Percentiles rank a stretch among this genome's conserved stretches.
Evolutionary conservation across 2,329 filamentous ascomycete species (phyloP).

Genomic region (Colletotrichum sansevieriae): DNA sequence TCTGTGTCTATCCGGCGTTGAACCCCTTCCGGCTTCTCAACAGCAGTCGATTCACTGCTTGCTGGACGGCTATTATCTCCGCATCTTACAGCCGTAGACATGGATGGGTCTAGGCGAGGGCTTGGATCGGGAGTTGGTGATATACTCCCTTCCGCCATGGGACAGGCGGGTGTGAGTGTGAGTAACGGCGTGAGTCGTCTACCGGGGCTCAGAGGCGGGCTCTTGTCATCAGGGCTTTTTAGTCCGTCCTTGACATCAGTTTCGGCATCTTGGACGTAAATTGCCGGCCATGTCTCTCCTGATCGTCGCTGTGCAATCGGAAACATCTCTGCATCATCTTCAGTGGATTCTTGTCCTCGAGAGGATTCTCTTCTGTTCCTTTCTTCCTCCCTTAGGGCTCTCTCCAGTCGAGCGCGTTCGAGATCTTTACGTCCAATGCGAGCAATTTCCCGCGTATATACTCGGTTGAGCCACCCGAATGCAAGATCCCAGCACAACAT

Average conservation of each 20-base stretch:
- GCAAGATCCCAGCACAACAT: conserved; percentile 77
- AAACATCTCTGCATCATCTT: conserved; percentile 4
- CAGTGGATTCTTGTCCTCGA: not conserved
- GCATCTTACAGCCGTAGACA: conserved; percentile 7
- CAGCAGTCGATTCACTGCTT: not conserved
- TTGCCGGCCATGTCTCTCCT: conserved; percentile 7
- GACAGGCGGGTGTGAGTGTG: conserved; percentile 13
- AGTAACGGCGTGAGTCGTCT: conserved; percentile 13
- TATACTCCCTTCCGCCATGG: not conserved
- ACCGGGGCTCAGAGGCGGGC: conserved; percentile 12
- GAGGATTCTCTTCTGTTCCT: not conserved
- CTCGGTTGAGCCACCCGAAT: conserved; percentile 73
- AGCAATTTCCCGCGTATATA: conserved; percentile 74
- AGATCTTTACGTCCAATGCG: conserved; percentile 59
- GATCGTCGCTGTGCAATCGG: not conserved
- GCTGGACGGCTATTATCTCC: conserved; percentile 10
- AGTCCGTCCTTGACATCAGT: not conserved
- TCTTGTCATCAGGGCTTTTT: not conserved
- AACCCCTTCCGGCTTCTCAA: not conserved
- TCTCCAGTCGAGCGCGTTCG: conserved; percentile 10
- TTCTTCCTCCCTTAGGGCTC: conserved; percentile 12
- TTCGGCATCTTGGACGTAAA: conserved; percentile 16
- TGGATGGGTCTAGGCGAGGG: conserved; percentile 16
- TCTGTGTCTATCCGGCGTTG: not conserved
- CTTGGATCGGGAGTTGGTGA: conserved; percentile 1